Conservation (phyloP, 305 asterid genomes). For the Fraxinus dipetala region DNA sequence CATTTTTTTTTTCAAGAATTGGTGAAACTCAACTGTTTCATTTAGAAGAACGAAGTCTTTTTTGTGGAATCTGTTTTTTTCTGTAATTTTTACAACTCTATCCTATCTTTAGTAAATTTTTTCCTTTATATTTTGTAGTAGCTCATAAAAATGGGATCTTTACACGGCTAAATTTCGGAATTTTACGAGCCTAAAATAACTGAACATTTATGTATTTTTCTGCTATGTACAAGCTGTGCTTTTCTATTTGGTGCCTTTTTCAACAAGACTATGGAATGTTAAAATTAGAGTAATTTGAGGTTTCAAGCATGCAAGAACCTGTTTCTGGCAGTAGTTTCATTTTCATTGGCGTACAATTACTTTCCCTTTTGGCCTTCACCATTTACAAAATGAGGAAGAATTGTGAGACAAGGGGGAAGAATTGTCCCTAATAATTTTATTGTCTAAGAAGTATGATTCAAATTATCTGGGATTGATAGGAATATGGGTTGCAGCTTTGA, state of each 20-base stretch:
- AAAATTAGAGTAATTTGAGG: neutral
- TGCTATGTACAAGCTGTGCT: neutral
- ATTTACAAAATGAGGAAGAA: neutral
- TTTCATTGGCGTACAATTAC: neutral
- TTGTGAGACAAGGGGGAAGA: neutral
- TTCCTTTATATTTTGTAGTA: constrained; percentile 4
- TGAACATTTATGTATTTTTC: neutral
- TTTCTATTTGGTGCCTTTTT: constrained; percentile 1
- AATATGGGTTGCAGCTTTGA: too few relatives aligned
- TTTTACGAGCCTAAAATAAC: neutral
- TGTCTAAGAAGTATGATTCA: neutral
- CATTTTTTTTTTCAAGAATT: neutral
- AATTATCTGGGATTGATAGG: neutral
- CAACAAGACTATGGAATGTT: neutral
- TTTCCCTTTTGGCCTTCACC: neutral
- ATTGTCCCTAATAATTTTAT: neutral
- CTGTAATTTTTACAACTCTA: neutral
- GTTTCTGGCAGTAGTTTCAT: constrained; percentile 4
- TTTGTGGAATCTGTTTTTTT: neutral
- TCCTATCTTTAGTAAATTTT: constrained; percentile 13
- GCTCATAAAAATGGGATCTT: neutral
- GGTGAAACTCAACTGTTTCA: constrained; percentile 1
- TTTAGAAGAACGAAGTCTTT: constrained; percentile 24
- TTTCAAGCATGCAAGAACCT: neutral
- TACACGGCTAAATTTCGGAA: neutral